phyloP scores from a whole-genome alignment of 768 basidiomycete genomes.

The Lactarius hengduanensis region DNA sequence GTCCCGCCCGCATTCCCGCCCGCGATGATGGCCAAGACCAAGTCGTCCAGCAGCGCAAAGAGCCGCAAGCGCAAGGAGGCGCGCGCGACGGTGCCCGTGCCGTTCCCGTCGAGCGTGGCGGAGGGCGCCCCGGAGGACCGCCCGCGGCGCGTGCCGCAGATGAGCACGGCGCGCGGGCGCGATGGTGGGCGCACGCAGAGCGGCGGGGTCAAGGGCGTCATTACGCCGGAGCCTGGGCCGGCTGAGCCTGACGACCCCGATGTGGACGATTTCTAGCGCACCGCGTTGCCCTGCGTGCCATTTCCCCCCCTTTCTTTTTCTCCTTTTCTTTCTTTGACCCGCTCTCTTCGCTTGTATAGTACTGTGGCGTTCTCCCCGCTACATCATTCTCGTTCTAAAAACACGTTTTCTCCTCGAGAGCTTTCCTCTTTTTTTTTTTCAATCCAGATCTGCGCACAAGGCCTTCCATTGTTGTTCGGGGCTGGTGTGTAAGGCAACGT shows the following conservation, averaged over 20 bases:
- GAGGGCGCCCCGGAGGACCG: constrained; percentile 22
- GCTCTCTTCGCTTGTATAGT: constrained; percentile 10
- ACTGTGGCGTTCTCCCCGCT: constrained; percentile 1
- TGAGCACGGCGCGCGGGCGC: constrained; percentile 71
- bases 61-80: constrained; percentile 43
- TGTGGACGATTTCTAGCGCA: constrained; percentile 34
- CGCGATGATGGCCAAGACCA: constrained; percentile 25
- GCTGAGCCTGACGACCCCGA: constrained; percentile 33
- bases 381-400: not conserved
- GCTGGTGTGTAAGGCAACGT: constrained; percentile 7
- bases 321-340: constrained; percentile 2
- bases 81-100: constrained; percentile 31
- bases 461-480: not conserved
- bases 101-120: constrained; percentile 25
- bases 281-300: too few relatives aligned
- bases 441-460: constrained; percentile 8
- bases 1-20: constrained; percentile 13
- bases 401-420: not conserved
- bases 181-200: constrained; percentile 85
- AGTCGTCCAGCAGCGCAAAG: constrained; percentile 35
- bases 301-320: not conserved
- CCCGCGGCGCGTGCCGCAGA: constrained; percentile 44
- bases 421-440: not conserved
- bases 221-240: constrained; percentile 36
- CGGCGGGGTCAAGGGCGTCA: constrained; percentile 76